These are phyloP conservation scores for Nadsonia starkeyi-henricii DNA, from an alignment of 1,139 yeast species.

Conservation along the genomic window DNA sequence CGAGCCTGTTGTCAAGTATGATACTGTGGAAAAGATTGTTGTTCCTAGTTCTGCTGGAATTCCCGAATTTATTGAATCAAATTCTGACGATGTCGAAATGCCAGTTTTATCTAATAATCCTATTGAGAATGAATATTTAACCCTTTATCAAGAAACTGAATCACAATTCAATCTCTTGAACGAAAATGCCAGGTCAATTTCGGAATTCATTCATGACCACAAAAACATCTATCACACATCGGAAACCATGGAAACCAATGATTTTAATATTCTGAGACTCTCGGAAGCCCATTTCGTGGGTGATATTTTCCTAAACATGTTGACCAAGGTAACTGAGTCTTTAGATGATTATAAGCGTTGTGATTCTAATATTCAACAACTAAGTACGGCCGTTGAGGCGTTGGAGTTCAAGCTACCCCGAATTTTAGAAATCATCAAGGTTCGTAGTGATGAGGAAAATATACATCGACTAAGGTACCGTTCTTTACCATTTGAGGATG, in stretches of 20 bases:
- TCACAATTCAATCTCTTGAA: background rate
- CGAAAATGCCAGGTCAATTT: background rate
- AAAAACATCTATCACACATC: background rate
- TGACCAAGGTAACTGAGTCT: constrained; percentile 5
- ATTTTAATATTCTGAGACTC: background rate
- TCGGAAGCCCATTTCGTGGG: constrained; percentile 11
- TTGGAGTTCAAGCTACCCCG: constrained; percentile 11
- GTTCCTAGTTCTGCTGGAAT: background rate
- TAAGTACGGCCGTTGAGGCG: constrained; percentile 11
- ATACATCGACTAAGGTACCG: constrained; percentile 12
- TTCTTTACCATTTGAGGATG: constrained; percentile 16
- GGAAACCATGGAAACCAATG: background rate
- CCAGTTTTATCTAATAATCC: background rate
- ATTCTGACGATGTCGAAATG: background rate
- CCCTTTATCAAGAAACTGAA: background rate
- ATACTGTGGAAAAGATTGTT: background rate
- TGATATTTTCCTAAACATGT: constrained; percentile 10
- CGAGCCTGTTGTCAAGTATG: background rate
- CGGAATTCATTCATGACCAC: background rate
- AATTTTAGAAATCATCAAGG: constrained; percentile 13
- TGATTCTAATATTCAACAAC: constrained; percentile 7
- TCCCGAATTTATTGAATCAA: background rate
- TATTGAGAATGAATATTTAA: background rate
- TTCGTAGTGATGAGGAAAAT: constrained; percentile 11
- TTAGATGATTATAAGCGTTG: constrained; percentile 5